Base-by-base conservation (phyloP, 441 rosid species). In the Populus hybrid region DNA sequence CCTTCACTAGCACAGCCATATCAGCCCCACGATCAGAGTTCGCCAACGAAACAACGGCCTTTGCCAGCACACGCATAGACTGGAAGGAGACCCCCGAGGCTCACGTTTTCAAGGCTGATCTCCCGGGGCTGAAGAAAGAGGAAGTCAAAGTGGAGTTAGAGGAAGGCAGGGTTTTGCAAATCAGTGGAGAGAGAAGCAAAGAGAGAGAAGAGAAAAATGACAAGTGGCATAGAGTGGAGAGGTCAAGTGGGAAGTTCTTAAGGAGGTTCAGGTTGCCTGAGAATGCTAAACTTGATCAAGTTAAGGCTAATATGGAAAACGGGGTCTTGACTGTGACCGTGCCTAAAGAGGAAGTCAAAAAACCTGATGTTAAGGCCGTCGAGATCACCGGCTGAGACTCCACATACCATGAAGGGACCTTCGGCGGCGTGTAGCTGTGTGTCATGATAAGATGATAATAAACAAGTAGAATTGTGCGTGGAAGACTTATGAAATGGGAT, bases 61-160 rank as follows among this genome's bases (percentile, higher is more conserved):
- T 81, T 14, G 69, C 84, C 14, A 85, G 72, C 67, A 76, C 77
- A 10, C 85, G 79, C 24, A 78, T 84, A 1, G 84, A 85, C 63
- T 85, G 85, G 82, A 82, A 82, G 74, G 87, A 85, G 71, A 82
- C 85, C 72, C 82, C 80, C 1, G 78, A 81, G 72, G 85, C 83
- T 0, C 84, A 81, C 20, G 66, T 82, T 7, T 78, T 85, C 76
- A 74, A 76, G 4, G 81, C 71, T 11, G 86, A 85, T 72, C 79
- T 85, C 50, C 87, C 84, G 3, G 87, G 87, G 46, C 81, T 78
- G 20, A 82, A 69, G 79, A 85, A 82, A 67, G 84, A 85, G 67
- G 84, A 85, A 64, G 85, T 78, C 9, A 78, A 76, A 69, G 80
- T 84, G 14, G 87, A 82, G 77, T 78, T 82, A 7, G 83, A 78